A percentile compares a stretch with the other conserved stretches of the same genome.
Evolutionary conservation across 371 early-diverging fungal species (phyloP).

Genomic region (Quaeritorhiza haematococci): DNA sequence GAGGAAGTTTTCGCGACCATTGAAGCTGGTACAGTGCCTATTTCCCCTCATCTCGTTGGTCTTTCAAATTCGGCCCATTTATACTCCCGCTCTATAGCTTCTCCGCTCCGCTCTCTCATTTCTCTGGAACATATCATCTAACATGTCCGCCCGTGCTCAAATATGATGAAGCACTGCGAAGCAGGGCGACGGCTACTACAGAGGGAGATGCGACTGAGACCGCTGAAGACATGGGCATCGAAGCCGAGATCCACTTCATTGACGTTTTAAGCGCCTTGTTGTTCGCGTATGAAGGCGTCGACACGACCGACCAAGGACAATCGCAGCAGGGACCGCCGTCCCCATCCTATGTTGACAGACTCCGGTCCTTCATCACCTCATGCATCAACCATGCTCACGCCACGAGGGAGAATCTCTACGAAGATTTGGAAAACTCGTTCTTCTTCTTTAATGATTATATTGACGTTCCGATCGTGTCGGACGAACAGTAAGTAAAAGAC

Average conservation of each 20-base stretch:
- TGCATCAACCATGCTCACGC: conserved; percentile 27
- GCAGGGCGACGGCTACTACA: no score
- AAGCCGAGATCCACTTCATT: conserved; percentile 32
- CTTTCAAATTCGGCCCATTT: no score
- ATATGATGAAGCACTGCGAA: background rate
- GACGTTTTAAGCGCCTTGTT: conserved; percentile 38
- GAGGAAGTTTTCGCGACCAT: conserved; percentile 17
- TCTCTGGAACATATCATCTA: background rate
- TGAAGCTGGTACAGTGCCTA: conserved; percentile 15
- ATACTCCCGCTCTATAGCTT: no score
- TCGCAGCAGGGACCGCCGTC: conserved; percentile 10
- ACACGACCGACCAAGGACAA: conserved; percentile 17
- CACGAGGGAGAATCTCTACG: conserved; percentile 37
- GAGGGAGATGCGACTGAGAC: conserved; percentile 5
- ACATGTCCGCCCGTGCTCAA: background rate
- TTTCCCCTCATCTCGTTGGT: background rate
- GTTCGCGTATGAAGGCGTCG: conserved; percentile 36
- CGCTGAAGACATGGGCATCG: conserved; percentile 31
- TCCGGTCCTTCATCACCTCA: conserved; percentile 25
- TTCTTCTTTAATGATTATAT: conserved; percentile 47
- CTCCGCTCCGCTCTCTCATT: no score
- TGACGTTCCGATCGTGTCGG: conserved; percentile 47
- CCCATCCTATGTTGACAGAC: conserved; percentile 23
- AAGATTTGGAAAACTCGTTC: conserved; percentile 39
- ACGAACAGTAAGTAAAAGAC: conserved; percentile 37